Evolutionary conservation across 73 alveolate species (phyloP).

Genomic region (Paramecium sexaurelia): DNA sequence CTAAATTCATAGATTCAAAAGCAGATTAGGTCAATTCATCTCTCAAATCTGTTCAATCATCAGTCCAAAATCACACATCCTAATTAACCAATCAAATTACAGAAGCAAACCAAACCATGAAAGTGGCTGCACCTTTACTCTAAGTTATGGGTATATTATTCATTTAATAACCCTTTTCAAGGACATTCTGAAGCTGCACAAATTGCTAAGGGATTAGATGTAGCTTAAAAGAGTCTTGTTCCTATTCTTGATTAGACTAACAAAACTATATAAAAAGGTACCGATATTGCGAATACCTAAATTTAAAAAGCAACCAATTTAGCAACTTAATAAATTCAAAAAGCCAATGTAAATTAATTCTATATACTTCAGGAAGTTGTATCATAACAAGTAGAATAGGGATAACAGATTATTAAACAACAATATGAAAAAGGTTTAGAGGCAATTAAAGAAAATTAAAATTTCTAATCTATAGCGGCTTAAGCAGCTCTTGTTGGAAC

Average conservation of each 20-base stretch:
- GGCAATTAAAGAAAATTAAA: slow-evolving; percentile 6
- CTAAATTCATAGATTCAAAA: slow-evolving; percentile 26
- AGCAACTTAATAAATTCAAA: background rate
- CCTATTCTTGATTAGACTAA: background rate
- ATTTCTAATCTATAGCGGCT: background rate
- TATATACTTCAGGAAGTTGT: background rate
- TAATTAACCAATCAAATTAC: slow-evolving; percentile 3
- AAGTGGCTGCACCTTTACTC: slow-evolving; percentile 11
- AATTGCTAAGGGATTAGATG: background rate
- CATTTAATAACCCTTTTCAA: too few relatives aligned
- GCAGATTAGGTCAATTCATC: background rate
- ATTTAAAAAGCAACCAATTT: background rate
- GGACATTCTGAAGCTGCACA: background rate
- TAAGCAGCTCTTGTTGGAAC: background rate
- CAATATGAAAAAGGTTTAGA: background rate
- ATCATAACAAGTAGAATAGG: background rate
- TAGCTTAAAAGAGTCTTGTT: background rate
- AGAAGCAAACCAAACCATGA: slow-evolving; percentile 31
- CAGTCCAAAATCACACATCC: background rate
- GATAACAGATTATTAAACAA: background rate
- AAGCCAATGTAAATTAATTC: background rate
- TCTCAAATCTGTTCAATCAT: background rate
- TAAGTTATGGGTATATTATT: background rate
- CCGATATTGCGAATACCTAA: background rate
- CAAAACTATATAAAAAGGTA: background rate